These are phyloP conservation scores for Paraurostyla sp. DNA, from an alignment of 73 alveolate genomes.

Conservation along the genomic window DNA sequence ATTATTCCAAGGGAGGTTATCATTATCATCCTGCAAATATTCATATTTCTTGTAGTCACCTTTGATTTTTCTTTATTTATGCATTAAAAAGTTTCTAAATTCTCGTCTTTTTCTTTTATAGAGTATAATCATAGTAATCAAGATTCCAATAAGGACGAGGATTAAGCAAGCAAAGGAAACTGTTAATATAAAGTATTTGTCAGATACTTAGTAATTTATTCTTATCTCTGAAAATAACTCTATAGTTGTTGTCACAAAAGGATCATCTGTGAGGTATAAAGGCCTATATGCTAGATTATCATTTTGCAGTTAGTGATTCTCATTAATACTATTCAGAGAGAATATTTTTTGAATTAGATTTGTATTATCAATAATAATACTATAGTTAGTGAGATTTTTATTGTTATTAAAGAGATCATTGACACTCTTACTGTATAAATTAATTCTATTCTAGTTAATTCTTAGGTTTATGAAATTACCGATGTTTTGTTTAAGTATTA, in stretches of 20 bases:
- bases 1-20: no score
- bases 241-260: not conserved
- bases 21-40: not conserved
- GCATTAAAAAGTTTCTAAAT: slow-evolving; percentile 2
- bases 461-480: not conserved
- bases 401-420: not conserved
- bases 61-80: slow-evolving; percentile 37
- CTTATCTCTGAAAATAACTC: not conserved
- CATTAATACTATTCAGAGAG: not conserved
- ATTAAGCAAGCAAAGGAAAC: not conserved
- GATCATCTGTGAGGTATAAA: not conserved
- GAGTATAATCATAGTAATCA: not conserved
- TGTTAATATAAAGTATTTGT: slow-evolving; percentile 14
- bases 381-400: not conserved
- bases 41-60: slow-evolving; percentile 39
- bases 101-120: slow-evolving; percentile 17
- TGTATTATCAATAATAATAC: slow-evolving; percentile 24
- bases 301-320: not conserved
- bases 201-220: slow-evolving; percentile 18
- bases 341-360: slow-evolving; percentile 5
- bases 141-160: not conserved
- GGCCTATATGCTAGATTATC: not conserved
- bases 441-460: not conserved
- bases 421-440: not conserved
- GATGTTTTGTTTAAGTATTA: not conserved